phyloP scores from a whole-genome alignment of 192 early-diverging fungal genomes.

The Gigaspora rosea region DNA sequence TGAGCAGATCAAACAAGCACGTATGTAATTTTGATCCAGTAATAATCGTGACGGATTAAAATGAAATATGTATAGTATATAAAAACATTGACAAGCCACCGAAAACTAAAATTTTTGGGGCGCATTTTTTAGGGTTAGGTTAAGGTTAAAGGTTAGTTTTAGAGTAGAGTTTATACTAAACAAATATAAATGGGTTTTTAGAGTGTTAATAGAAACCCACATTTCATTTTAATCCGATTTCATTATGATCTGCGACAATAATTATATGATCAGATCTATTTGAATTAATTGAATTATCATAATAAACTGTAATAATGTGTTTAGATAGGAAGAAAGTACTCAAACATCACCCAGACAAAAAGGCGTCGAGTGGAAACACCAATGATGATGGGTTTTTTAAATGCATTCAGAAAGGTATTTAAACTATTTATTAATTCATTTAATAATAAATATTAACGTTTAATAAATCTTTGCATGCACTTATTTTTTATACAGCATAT shows the following conservation, averaged over 20 bases:
- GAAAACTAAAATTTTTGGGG: too few relatives aligned
- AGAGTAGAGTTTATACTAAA: too few relatives aligned
- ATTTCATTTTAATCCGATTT: too few relatives aligned
- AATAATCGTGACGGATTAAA: not conserved
- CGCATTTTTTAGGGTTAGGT: too few relatives aligned
- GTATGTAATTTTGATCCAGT: not conserved
- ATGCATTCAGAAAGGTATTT: slow-evolving; percentile 77
- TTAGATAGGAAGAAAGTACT: slow-evolving; percentile 88
- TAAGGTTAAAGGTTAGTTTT: too few relatives aligned
- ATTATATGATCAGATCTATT: not conserved
- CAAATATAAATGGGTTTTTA: too few relatives aligned
- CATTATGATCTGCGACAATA: too few relatives aligned
- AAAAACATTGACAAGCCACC: too few relatives aligned
- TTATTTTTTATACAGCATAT: slow-evolving; percentile 63
- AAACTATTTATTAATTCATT: not conserved
- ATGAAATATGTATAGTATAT: not conserved
- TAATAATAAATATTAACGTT: not conserved
- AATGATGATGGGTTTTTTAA: slow-evolving; percentile 99
- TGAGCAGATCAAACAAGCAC: slow-evolving; percentile 89
- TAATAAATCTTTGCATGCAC: not conserved
- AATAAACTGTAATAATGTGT: not conserved
- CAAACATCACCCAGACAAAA: slow-evolving; percentile 99
- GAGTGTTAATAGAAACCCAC: too few relatives aligned
- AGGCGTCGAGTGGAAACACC: slow-evolving; percentile 70
- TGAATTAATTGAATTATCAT: not conserved